phyloP scores from a whole-genome alignment of 306 rosid genomes.

The Myrica gale region DNA sequence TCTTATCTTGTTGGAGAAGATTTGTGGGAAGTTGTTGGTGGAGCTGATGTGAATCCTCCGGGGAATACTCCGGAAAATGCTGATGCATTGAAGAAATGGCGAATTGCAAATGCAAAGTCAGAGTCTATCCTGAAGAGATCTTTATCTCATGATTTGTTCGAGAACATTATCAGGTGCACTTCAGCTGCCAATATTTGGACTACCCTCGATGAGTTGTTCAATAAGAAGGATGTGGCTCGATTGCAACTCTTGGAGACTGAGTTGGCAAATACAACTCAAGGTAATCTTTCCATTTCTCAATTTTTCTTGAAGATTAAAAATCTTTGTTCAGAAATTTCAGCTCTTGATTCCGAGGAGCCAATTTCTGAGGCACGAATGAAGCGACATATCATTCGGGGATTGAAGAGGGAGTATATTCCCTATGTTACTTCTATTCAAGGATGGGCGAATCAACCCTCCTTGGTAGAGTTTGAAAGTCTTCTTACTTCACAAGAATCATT shows the following conservation, averaged over 20 bases:
- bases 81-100: neutral
- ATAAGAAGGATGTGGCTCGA: neutral
- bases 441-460: too few relatives aligned
- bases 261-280: neutral
- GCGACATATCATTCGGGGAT: too few relatives aligned
- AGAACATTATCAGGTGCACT: neutral
- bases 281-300: neutral
- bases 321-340: neutral
- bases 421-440: too few relatives aligned
- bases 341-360: neutral
- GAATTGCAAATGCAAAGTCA: neutral
- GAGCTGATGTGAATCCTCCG: neutral
- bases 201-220: slow-evolving; percentile 1
- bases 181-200: neutral
- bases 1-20: slow-evolving; percentile 2
- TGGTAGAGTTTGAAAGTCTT: too few relatives aligned
- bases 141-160: neutral
- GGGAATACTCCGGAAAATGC: neutral
- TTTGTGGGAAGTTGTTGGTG: slow-evolving; percentile 7
- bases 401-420: too few relatives aligned
- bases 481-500: too few relatives aligned
- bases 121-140: slow-evolving; percentile 6
- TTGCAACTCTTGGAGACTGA: slow-evolving; percentile 9
- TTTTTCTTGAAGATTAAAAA: too few relatives aligned
- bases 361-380: too few relatives aligned